These are phyloP conservation scores for Bipolaris zeicola DNA, from an alignment of 2,329 filamentous ascomycete species.

Conservation along the genomic window DNA sequence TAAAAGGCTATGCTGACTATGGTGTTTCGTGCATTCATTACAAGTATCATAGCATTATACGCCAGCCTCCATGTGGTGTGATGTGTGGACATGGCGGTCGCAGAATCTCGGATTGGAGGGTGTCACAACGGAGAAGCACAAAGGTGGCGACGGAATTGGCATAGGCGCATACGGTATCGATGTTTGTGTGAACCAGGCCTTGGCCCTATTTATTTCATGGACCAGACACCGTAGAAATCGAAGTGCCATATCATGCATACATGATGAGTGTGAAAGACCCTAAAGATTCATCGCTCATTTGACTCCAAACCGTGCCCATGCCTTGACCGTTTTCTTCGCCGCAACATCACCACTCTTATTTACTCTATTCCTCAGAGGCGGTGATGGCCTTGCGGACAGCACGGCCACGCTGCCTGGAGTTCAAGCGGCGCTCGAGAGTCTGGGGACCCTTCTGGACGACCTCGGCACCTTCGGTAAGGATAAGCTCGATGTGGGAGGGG, in stretches of 20 bases:
- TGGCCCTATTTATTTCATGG: conserved; percentile 43
- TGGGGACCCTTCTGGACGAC: conserved; percentile 86
- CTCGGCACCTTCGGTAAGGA: conserved; percentile 97
- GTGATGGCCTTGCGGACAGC: conserved; percentile 67
- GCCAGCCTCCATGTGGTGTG: too few species aligned
- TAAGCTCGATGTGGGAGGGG: conserved; percentile 99
- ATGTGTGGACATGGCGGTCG: background rate
- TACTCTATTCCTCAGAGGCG: conserved; percentile 49
- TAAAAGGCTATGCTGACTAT: background rate
- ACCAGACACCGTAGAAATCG: conserved; percentile 48
- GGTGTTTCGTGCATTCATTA: too few species aligned
- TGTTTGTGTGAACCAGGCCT: conserved; percentile 41
- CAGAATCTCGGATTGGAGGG: background rate
- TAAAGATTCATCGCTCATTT: conserved; percentile 49
- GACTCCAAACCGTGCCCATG: conserved; percentile 48
- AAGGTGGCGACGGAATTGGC: background rate
- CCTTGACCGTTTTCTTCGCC: conserved; percentile 37
- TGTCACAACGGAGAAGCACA: background rate
- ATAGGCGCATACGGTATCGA: conserved; percentile 12
- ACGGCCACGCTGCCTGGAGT: conserved; percentile 87
- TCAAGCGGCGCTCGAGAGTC: conserved; percentile 73
- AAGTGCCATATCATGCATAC: conserved; percentile 48
- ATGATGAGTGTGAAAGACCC: conserved; percentile 47
- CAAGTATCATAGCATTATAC: background rate
- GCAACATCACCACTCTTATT: conserved; percentile 20